Conservation (phyloP, 2,329 filamentous ascomycete genomes). For the Penicillium janthinellum region DNA sequence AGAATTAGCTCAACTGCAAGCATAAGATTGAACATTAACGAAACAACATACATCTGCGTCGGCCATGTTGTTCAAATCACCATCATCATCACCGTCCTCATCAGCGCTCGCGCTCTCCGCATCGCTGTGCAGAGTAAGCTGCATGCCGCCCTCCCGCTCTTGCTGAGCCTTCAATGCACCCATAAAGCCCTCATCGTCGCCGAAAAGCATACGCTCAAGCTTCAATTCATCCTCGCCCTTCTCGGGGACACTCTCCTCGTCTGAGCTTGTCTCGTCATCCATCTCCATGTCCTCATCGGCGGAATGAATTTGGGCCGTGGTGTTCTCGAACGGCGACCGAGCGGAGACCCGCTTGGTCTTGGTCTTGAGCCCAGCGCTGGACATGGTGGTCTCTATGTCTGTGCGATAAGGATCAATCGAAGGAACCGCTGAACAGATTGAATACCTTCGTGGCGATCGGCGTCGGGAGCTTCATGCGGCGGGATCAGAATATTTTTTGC, state of each 20-base stretch:
- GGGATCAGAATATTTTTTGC: slow-evolving; percentile 39
- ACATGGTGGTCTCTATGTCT: slow-evolving; percentile 24
- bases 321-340: slow-evolving; percentile 28
- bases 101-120: slow-evolving; percentile 31
- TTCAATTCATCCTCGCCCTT: slow-evolving; percentile 84
- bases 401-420: neutral
- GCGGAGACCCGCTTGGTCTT: slow-evolving; percentile 32
- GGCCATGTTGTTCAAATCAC: slow-evolving; percentile 64
- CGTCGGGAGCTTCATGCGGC: slow-evolving; percentile 17
- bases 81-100: slow-evolving; percentile 51
- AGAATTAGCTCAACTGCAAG: neutral
- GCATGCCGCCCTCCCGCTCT: slow-evolving; percentile 42
- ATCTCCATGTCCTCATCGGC: slow-evolving; percentile 30
- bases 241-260: slow-evolving; percentile 48
- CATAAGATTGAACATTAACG: neutral
- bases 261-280: slow-evolving; percentile 28
- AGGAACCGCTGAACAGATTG: neutral
- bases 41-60: slow-evolving; percentile 66
- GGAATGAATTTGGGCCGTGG: slow-evolving; percentile 17
- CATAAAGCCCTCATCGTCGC: slow-evolving; percentile 80
- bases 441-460: slow-evolving; percentile 10
- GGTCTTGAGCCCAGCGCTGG: slow-evolving; percentile 31
- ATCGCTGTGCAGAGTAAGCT: slow-evolving; percentile 37
- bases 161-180: slow-evolving; percentile 67
- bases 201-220: slow-evolving; percentile 85